Base-by-base conservation (phyloP, 768 basidiomycete genomes). In the Calocybe cyanea region DNA sequence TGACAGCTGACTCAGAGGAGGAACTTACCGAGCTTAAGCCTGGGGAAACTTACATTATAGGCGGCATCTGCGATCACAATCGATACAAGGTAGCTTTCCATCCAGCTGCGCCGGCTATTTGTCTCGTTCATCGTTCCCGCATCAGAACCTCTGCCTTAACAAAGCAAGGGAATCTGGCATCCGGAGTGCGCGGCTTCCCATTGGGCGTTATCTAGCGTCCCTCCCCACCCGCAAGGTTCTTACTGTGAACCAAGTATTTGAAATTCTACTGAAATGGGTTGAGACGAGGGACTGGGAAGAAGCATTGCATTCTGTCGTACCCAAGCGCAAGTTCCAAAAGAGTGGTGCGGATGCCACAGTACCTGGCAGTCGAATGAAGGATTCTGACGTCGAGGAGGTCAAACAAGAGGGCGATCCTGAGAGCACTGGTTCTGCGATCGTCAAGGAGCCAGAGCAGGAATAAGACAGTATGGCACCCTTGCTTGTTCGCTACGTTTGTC, bases 231-330 rank as follows among this genome's bases (percentile, higher is more conserved):
- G 96, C 50, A 98, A 97, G 58, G 92, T 99, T 24, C 73, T 99
- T 52, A 99, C 96, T 1, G 93, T 99, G 43, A 98, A 99, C 64
- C 96, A 97, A 67, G 86, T 87, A 20, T 89, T 94, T 59, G 92
- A 95, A 63, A 96, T 98, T 53, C 72, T 99, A 45, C 64, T 93
- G 15, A 81, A 84, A 54, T 98, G 92, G 88, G 77, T 86, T n/a
- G 87, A 91, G 59, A 81, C 77, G 11, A 75, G 78, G 50, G 76
- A 86, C 55, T 99, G 96, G 96, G 81, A 87, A 59, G 64, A 80
- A 45, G 90, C 96, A 0, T 77, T 99, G 42, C 80, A 87, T 58
- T 73, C 79, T n/a, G 89, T 95, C 41, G 88, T 99, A 43, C 96
- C 96, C 0, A 85, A 83, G 57, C 76, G 96, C 43, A 99, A 99